Evolutionary conservation across 495 filamentous ascomycete species (phyloP).

Genomic region (Penicillium turbatum): DNA sequence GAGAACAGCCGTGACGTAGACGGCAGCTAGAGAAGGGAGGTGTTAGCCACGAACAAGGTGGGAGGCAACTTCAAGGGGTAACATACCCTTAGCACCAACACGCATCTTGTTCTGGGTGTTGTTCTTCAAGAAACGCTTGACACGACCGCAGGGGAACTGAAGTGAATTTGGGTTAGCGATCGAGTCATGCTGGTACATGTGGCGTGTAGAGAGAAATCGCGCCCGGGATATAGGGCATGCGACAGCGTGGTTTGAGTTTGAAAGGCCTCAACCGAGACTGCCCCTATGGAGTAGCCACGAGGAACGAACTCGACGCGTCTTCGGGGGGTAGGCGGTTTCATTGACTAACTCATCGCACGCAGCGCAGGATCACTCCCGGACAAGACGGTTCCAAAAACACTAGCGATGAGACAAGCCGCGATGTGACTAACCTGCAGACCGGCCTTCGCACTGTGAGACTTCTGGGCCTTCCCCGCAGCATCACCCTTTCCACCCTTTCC

Average conservation of each 20-base stretch:
- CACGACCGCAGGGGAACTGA: conserved; percentile 98
- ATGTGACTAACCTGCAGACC: conserved; percentile 85
- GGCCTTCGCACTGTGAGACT: conserved; percentile 97
- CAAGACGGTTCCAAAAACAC: background rate
- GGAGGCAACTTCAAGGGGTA: background rate
- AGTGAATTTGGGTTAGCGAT: conserved; percentile 14
- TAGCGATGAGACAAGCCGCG: conserved; percentile 1
- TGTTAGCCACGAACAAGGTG: conserved; percentile 2
- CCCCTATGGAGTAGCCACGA: conserved; percentile 8
- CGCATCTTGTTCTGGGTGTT: conserved; percentile 99
- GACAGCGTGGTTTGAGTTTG: conserved; percentile 4
- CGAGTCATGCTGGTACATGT: background rate
- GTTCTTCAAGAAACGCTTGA: conserved; percentile 99
- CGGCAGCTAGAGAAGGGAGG: conserved; percentile 57
- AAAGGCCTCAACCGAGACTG: background rate
- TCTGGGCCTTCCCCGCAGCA: conserved; percentile 79
- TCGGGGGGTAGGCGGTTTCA: conserved; percentile 2
- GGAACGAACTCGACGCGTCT: conserved; percentile 25
- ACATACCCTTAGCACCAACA: conserved; percentile 85
- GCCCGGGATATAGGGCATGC: conserved; percentile 10
- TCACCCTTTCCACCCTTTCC: conserved; percentile 85
- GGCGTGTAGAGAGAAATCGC: background rate
- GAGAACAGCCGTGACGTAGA: conserved; percentile 96
- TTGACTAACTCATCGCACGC: conserved; percentile 3
- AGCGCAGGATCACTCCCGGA: conserved; percentile 11